Evolutionary conservation across 441 rosid genomes (phyloP), one percentile per base, ranked within the genome.

Genomic region (Adansonia grandidieri): DNA sequence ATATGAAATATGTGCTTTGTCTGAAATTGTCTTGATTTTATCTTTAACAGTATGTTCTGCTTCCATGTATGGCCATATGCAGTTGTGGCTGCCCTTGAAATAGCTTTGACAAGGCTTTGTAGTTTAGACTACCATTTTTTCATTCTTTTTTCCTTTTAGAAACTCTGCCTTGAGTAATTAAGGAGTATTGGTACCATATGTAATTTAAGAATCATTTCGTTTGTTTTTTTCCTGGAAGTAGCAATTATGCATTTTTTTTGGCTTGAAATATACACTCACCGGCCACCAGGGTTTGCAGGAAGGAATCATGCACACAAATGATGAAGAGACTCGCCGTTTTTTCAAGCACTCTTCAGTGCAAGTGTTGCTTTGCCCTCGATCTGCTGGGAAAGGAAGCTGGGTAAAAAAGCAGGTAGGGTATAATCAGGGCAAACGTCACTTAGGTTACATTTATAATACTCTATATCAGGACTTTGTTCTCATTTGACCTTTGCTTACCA

Each of bases 271-370:
- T 68, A 58, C n/a, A 71, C 63, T 74, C 13, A 74, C 68, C 19
- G 11, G 7, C 10, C 75, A 71, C 77, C 67, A 56, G 81, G 75
- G 50, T 24, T 61, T 82, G 78, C 80, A 91, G 95, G 89, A 88
- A 72, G 95, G 95, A 67, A 56, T 91, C 48, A 91, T 91, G 95
- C 70, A 71, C 71, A 91, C 95, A 68, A 83, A 84, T 45, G 95
- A 91, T 80, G 95, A 91, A 82, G 93, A 86, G 82, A 91, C 95
- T 71, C 93, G 91, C 63, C 90, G 77, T 58, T 91, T 88, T 69
- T 89, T 91, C 86, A 91, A 88, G 85, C 88, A 88, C 79, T 91
- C 95, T 1, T 88, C 95, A 0, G 93, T 91, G 82, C 91, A 89
- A 80, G 90, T 91, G 68, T 77, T 91, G 51, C 93, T 89, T 80